These are phyloP conservation scores for Arxiozyma slooffiae DNA, from an alignment of 1,139 yeast species.

Conservation along the genomic window DNA sequence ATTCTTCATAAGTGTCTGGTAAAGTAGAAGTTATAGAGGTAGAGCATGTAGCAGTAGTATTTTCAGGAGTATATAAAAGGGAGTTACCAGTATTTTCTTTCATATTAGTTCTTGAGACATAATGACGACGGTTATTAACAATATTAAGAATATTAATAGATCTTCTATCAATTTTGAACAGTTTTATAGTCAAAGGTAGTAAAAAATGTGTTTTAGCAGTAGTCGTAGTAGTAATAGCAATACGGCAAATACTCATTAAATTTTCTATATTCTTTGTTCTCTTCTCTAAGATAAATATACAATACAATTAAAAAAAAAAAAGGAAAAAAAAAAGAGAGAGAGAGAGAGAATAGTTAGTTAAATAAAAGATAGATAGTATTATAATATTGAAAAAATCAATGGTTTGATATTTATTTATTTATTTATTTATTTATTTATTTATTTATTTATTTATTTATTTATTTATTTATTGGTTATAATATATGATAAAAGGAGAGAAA, in stretches of 20 bases:
- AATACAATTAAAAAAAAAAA: too few relatives aligned
- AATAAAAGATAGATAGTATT: too few relatives aligned
- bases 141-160: not conserved
- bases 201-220: not conserved
- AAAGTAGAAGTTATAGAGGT: slow-evolving; percentile 4
- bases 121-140: not conserved
- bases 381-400: too few relatives aligned
- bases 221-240: too few relatives aligned
- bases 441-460: too few relatives aligned
- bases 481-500: too few relatives aligned
- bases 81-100: slow-evolving; percentile 4
- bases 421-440: too few relatives aligned
- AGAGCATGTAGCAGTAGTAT: not conserved
- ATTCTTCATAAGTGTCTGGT: not conserved
- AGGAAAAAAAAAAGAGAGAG: not conserved
- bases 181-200: not conserved
- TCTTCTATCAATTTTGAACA: not conserved
- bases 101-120: slow-evolving; percentile 8
- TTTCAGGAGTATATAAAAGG: not conserved
- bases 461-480: too few relatives aligned
- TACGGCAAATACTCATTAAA: not conserved
- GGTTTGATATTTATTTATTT: too few relatives aligned
- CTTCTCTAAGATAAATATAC: not conserved
- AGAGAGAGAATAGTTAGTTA: too few relatives aligned
- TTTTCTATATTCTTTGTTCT: too few relatives aligned